Conservation (phyloP, 805 yeast genomes). For the Wickerhamomyces hampshirensis region DNA sequence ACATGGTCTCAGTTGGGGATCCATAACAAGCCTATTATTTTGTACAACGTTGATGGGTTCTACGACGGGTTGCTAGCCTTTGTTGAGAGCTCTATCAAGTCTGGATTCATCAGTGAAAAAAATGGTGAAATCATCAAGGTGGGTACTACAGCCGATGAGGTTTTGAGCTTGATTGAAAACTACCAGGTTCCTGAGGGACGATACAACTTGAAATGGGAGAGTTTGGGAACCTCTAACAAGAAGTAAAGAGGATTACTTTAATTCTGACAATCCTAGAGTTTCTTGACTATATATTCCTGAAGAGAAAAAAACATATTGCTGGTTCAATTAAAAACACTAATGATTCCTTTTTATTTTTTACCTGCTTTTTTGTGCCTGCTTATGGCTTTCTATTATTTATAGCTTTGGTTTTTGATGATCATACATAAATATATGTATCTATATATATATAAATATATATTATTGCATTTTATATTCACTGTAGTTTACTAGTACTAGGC, state of each 20-base stretch:
- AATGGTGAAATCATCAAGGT: constrained; percentile 67
- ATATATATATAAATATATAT: too few species aligned
- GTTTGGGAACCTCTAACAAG: constrained; percentile 14
- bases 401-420: too few species aligned
- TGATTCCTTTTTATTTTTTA: too few species aligned
- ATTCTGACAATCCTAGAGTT: too few species aligned
- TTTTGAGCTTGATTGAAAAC: constrained; percentile 51
- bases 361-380: too few species aligned
- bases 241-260: not conserved
- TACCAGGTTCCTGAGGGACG: constrained; percentile 70
- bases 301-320: too few species aligned
- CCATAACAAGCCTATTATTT: constrained; percentile 74
- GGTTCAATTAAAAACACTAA: not conserved
- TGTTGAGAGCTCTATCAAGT: constrained; percentile 50
- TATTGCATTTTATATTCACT: too few species aligned
- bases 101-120: constrained; percentile 63
- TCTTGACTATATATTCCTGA: too few species aligned
- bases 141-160: constrained; percentile 67
- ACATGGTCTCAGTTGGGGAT: constrained; percentile 91
- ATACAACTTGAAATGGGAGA: constrained; percentile 67
- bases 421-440: too few species aligned
- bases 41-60: constrained; percentile 77
- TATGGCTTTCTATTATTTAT: too few species aligned
- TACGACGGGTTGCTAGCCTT: constrained; percentile 66
- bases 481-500: too few species aligned